Percentiles rank a stretch among this genome's conserved stretches.
Conservation (phyloP, 1,284 basidiomycete species). For the Puccinia hordei region DNA sequence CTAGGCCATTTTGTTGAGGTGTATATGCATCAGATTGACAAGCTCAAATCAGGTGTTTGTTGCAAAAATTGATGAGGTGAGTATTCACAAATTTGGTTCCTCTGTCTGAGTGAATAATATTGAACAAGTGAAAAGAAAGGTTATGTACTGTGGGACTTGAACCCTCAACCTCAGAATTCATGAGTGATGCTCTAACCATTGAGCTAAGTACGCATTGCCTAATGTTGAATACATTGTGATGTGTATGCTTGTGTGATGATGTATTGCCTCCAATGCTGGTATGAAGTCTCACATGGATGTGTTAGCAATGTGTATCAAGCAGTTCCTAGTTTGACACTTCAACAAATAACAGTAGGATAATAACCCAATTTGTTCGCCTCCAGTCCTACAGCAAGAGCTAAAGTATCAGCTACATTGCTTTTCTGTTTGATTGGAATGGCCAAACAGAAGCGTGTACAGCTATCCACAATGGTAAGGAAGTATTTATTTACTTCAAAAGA, state of each 20-base stretch:
- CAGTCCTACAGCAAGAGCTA: background rate
- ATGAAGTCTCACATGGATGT: too few species aligned
- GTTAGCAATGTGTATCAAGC: too few species aligned
- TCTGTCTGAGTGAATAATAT: conserved; percentile 18
- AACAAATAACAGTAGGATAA: background rate
- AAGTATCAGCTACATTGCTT: background rate
- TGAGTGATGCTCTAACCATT: too few species aligned
- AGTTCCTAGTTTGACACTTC: too few species aligned
- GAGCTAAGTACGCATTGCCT: too few species aligned
- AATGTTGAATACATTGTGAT: too few species aligned
- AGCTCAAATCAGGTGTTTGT: background rate
- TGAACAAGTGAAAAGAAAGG: too few species aligned
- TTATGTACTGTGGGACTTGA: too few species aligned
- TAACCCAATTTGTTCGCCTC: background rate
- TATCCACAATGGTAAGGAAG: background rate
- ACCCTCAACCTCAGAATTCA: too few species aligned
- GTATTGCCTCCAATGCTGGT: too few species aligned
- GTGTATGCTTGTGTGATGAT: too few species aligned
- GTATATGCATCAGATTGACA: background rate
- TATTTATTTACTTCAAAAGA: background rate
- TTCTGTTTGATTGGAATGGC: background rate
- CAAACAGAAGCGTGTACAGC: background rate
- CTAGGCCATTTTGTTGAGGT: background rate
- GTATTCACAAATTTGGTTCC: background rate
- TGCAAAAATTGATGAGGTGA: background rate